Base-by-base conservation (phyloP, 1,284 basidiomycete genomes). In the Cronartium ribicola region DNA sequence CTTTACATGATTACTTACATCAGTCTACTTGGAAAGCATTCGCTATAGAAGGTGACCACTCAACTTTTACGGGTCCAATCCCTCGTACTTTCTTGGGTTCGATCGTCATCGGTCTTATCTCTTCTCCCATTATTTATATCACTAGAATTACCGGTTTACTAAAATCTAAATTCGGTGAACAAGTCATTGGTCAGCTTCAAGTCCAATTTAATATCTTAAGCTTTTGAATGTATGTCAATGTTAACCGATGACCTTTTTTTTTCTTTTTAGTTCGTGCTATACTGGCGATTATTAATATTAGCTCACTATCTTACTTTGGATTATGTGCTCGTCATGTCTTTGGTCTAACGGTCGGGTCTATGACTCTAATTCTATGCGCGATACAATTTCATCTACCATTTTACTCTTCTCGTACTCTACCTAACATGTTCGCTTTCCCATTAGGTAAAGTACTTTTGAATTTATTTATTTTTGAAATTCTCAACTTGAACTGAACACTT, bases 371-470 rank as follows among this genome's bases (percentile, higher is more conserved):
- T 0, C 80, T 96, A 29, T 88, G 88, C 1, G 85, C 88, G 75
- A 87, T 87, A 0, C 93, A 96, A 80, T 98, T 97, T 80, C 95
- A 98, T 81, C 81, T 94, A 11, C 88, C 89, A 3, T 99, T 93
- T 81, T 98, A 93, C 89, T 90, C 92, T 82, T 88, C 92, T 3
- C 84, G 95, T 62, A 96, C 95, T 0, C 83, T 97, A 14, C 94
- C 95, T 0, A 99, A 99, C 81, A 94, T 94, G 87, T 88, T 94
- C 76, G 93, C 93, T 3, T 83, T 95, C 20, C 84, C 90, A 8
- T 87, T 88, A 67, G 89, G 92, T 94, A 51, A 51, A 4, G 14
- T 20, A 51, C 3, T 51, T 11, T 13, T 51, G 20, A 51, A 51
- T 20, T 11, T 4, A 17, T 51, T 51, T 13, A 5, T 51, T 51